Evolutionary conservation across 345 rosid species (phyloP).

Genomic region (Lepidium didymum): DNA sequence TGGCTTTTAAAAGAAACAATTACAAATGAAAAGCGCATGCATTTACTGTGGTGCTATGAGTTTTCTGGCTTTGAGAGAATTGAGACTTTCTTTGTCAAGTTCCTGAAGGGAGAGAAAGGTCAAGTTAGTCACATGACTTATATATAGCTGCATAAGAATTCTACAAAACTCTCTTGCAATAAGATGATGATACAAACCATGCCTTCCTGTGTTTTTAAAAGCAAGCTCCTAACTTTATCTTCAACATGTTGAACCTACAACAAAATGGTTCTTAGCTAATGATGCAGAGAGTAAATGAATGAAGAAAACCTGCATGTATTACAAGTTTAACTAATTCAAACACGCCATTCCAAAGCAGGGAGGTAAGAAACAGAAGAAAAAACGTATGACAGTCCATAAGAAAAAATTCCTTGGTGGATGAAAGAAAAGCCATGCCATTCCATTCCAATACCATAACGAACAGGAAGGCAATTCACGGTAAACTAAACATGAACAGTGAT

Average conservation of each 20-base stretch:
- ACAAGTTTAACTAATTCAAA: too few relatives aligned
- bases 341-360: too few relatives aligned
- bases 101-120: conserved; percentile 35
- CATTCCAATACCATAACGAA: not conserved
- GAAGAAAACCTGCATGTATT: too few relatives aligned
- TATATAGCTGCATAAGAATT: not conserved
- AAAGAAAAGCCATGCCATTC: not conserved
- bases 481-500: not conserved
- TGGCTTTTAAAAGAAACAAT: not conserved
- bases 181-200: conserved; percentile 38
- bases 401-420: not conserved
- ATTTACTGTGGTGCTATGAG: conserved; percentile 57
- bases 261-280: not conserved
- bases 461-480: not conserved
- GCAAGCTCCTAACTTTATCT: conserved; percentile 63
- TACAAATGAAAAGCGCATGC: conserved; percentile 4
- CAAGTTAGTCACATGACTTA: not conserved
- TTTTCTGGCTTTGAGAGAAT: conserved; percentile 64
- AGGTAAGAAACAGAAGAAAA: not conserved
- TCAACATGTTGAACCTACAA: conserved; percentile 77
- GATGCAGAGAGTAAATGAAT: too few relatives aligned
- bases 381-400: not conserved
- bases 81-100: conserved; percentile 47
- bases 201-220: conserved; percentile 48
- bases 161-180: not conserved